Percentiles rank a stretch among this genome's conserved stretches.
Evolutionary conservation across 208 protist species (phyloP).

Genomic region (Trypanosoma brucei): DNA sequence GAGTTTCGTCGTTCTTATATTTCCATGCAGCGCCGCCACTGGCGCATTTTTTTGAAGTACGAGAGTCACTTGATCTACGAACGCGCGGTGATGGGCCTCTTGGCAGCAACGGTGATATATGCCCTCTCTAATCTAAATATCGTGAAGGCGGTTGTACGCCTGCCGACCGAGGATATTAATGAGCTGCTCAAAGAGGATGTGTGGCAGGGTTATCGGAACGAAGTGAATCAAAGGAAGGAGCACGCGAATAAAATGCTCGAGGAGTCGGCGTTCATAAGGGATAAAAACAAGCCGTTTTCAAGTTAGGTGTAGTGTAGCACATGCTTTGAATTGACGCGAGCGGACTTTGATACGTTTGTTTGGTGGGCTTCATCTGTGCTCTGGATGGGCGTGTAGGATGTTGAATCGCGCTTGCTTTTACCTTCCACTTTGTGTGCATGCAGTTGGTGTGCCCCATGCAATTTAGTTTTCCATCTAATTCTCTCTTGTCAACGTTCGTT

Average conservation of each 20-base stretch:
- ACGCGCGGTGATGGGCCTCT: slow-evolving; percentile 39
- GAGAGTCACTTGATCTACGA: slow-evolving; percentile 56
- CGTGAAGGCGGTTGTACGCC: slow-evolving; percentile 44
- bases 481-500: slow-evolving; percentile 1
- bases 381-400: too few species aligned
- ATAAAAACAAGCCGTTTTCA: slow-evolving; percentile 48
- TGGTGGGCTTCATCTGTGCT: neutral
- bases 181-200: slow-evolving; percentile 65
- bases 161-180: slow-evolving; percentile 74
- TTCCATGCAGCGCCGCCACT: slow-evolving; percentile 32
- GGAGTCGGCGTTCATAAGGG: slow-evolving; percentile 64
- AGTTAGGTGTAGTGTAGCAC: neutral
- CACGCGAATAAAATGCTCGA: slow-evolving; percentile 67
- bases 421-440: too few species aligned
- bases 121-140: slow-evolving; percentile 48
- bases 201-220: slow-evolving; percentile 61
- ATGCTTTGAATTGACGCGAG: neutral
- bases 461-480: slow-evolving; percentile 16
- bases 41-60: slow-evolving; percentile 68
- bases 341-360: slow-evolving; percentile 10
- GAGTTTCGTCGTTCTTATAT: slow-evolving; percentile 59
- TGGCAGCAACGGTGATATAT: slow-evolving; percentile 34
- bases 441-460: too few species aligned
- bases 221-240: slow-evolving; percentile 61
- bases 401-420: too few species aligned